A percentile compares a stretch with the other conserved stretches of the same genome.
Evolutionary conservation across 1,139 yeast species (phyloP).

Genomic region (Sugiyamaella neomexicana): DNA sequence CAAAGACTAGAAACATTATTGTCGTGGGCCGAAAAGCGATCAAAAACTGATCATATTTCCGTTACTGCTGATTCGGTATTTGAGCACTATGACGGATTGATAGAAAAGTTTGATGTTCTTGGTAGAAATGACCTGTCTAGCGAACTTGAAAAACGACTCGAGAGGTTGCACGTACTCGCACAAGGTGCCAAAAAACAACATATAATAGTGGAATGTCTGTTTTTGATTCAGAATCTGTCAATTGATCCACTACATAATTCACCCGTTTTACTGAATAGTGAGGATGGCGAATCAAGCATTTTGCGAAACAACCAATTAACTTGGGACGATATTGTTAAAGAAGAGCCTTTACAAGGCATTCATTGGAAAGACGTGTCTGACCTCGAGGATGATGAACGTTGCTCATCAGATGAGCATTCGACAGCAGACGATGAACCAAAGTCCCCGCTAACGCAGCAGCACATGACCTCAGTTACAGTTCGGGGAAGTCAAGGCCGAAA

Average conservation of each 20-base stretch:
- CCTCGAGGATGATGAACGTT: conserved; percentile 6
- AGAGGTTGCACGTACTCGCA: conserved; percentile 11
- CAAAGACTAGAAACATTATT: neutral
- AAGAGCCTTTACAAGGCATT: conserved; percentile 32
- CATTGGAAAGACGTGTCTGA: conserved; percentile 28
- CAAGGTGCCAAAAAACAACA: conserved; percentile 15
- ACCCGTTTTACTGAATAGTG: neutral
- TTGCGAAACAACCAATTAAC: conserved; percentile 16
- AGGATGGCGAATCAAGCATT: neutral
- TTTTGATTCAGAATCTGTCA: conserved; percentile 26
- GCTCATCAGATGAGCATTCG: neutral
- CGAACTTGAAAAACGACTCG: conserved; percentile 27
- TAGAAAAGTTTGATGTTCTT: conserved; percentile 31
- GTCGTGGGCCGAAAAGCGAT: conserved; percentile 18
- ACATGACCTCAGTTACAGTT: neutral
- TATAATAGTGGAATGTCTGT: conserved; percentile 22
- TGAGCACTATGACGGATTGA: conserved; percentile 25
- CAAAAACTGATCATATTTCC: conserved; percentile 18
- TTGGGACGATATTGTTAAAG: conserved; percentile 33
- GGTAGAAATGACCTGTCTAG: conserved; percentile 33
- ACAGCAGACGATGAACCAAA: neutral
- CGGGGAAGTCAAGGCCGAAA: neutral
- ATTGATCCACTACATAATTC: conserved; percentile 5
- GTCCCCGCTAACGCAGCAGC: neutral
- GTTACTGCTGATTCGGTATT: conserved; percentile 25